phyloP scores from a whole-genome alignment of 2,329 filamentous ascomycete species.

The Neofusicoccum cordaticola region DNA sequence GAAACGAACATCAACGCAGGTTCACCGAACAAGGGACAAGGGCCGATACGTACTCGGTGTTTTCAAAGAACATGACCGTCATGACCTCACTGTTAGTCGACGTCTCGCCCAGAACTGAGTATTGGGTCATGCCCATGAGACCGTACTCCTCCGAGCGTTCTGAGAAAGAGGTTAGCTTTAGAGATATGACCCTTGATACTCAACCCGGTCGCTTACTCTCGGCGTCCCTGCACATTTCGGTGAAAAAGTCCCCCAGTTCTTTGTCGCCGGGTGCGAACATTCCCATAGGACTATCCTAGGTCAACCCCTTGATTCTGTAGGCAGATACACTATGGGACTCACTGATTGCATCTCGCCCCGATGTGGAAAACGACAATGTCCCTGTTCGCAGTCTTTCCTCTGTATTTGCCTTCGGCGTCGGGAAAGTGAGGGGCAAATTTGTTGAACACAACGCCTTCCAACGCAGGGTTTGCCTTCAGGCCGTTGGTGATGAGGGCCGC shows the following conservation, averaged over 20 bases:
- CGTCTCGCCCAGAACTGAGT: conserved; percentile 37
- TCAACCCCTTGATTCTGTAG: neutral
- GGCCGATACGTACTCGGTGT: conserved; percentile 31
- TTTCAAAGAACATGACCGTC: conserved; percentile 52
- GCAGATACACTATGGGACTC: neutral
- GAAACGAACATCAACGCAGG: neutral
- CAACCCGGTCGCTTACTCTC: conserved; percentile 18
- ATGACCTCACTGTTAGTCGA: conserved; percentile 41
- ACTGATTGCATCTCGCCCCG: conserved; percentile 36
- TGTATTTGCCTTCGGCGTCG: conserved; percentile 30
- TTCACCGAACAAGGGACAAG: neutral
- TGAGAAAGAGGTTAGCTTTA: neutral
- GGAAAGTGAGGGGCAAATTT: conserved; percentile 42
- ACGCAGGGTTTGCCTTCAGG: conserved; percentile 38
- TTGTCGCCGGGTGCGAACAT: conserved; percentile 45
- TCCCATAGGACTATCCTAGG: conserved; percentile 43
- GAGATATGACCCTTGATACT: no score
- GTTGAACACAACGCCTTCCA: conserved; percentile 33
- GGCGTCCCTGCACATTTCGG: conserved; percentile 35
- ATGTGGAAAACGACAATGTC: conserved; percentile 40
- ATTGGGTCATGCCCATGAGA: conserved; percentile 31
- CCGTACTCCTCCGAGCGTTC: conserved; percentile 7
- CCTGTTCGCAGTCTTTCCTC: conserved; percentile 28
- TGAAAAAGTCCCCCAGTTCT: conserved; percentile 41
- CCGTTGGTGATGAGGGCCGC: conserved; percentile 33